These are phyloP conservation scores for Cryptosporidium sp. DNA, from an alignment of 169 alveolate genomes.

Conservation along the genomic window DNA sequence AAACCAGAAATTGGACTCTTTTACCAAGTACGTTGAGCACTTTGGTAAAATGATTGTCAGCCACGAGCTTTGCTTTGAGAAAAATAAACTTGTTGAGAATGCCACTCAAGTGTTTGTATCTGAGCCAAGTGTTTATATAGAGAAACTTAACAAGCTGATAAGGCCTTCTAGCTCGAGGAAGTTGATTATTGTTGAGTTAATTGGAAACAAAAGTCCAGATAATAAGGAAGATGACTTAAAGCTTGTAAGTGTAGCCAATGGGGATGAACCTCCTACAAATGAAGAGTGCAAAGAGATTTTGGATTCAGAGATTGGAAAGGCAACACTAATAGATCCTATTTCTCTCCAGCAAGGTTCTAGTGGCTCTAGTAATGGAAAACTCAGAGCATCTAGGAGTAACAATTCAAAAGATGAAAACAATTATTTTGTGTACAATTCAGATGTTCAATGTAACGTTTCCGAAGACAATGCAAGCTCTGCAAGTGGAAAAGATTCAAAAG, in stretches of 20 bases:
- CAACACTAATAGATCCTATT: background rate
- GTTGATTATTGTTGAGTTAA: slow-evolving; percentile 41
- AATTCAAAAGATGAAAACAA: background rate
- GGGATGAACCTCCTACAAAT: slow-evolving; percentile 40
- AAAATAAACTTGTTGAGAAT: slow-evolving; percentile 33
- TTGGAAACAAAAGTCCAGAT: slow-evolving; percentile 2
- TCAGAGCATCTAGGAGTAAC: slow-evolving; percentile 36
- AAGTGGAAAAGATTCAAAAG: slow-evolving; percentile 39
- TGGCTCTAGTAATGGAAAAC: slow-evolving; percentile 1
- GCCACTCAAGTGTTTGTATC: slow-evolving; percentile 57
- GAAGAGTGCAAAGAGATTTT: slow-evolving; percentile 38
- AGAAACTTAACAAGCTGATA: slow-evolving; percentile 8
- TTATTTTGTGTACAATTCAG: background rate
- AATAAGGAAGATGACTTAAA: background rate
- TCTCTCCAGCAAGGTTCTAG: background rate
- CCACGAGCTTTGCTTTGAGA: slow-evolving; percentile 62
- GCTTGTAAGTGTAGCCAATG: slow-evolving; percentile 4
- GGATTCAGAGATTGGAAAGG: background rate
- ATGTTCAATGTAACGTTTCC: slow-evolving; percentile 21
- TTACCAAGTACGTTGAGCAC: slow-evolving; percentile 32
- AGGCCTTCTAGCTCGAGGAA: slow-evolving; percentile 8
- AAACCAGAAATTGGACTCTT: slow-evolving; percentile 16
- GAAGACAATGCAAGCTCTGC: slow-evolving; percentile 41
- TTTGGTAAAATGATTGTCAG: slow-evolving; percentile 15
- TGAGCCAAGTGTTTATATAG: slow-evolving; percentile 31